Percentiles rank a stretch among this genome's conserved stretches.
Conservation (phyloP, 23 red algal species). For the Gracilaria domingensis region DNA sequence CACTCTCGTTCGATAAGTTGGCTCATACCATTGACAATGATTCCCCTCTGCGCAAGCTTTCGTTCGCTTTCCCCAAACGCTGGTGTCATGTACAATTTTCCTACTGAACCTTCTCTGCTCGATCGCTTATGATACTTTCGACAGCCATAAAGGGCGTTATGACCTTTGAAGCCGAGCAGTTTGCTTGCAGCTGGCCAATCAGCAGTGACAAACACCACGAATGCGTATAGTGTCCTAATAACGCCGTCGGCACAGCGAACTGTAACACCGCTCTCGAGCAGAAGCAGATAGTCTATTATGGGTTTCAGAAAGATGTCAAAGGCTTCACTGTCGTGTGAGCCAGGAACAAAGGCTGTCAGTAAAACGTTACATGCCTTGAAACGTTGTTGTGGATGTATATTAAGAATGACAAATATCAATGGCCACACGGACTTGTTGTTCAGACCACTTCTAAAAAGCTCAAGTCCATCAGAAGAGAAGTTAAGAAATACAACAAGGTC, state of each 20-base stretch:
- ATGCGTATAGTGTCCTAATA: background rate
- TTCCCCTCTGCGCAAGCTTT: too few relatives aligned
- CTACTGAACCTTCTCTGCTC: background rate
- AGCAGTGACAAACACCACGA: too few relatives aligned
- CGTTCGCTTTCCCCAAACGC: too few relatives aligned
- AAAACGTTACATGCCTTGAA: background rate
- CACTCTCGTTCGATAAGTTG: too few relatives aligned
- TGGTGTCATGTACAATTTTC: too few relatives aligned
- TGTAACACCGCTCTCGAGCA: background rate
- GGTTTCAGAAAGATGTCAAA: background rate
- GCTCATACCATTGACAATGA: too few relatives aligned
- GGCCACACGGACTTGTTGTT: background rate
- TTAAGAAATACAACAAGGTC: too few relatives aligned
- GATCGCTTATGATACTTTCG: background rate
- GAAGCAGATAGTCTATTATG: background rate
- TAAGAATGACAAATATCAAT: background rate
- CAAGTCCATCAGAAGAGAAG: too few relatives aligned
- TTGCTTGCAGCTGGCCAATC: too few relatives aligned
- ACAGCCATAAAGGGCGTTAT: too few relatives aligned
- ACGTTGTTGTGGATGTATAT: background rate
- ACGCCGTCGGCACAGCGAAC: background rate
- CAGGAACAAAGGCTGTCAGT: background rate
- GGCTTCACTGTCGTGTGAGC: background rate
- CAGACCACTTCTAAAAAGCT: too few relatives aligned
- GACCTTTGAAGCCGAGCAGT: too few relatives aligned